phyloP scores from a whole-genome alignment of 257 asterid species.

The Avicennia marina region DNA sequence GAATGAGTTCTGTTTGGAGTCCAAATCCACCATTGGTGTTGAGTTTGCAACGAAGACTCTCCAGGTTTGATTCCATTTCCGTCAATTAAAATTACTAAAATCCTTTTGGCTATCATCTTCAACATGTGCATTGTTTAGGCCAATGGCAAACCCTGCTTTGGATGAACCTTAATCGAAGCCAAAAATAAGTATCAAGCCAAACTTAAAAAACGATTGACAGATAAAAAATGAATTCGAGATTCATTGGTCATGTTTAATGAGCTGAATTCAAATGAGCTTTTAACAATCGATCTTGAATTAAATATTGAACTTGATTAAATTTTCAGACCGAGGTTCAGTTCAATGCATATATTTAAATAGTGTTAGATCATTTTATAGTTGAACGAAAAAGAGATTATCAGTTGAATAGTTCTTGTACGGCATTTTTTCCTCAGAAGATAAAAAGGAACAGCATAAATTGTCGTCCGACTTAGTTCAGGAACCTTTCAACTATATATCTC shows the following conservation, averaged over 20 bases:
- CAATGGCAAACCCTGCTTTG: too few relatives aligned
- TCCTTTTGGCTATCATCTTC: too few relatives aligned
- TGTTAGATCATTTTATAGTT: not conserved
- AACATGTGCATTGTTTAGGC: not conserved
- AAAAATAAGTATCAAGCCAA: too few relatives aligned
- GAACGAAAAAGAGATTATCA: not conserved
- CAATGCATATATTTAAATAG: not conserved
- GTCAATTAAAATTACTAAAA: not conserved
- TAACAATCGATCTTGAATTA: too few relatives aligned
- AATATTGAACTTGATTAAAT: too few relatives aligned
- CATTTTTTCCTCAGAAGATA: not conserved
- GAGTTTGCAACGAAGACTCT: conserved; percentile 47
- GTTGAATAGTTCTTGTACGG: not conserved
- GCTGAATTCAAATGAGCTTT: too few relatives aligned
- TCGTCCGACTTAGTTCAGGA: not conserved
- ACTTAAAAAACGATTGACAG: too few relatives aligned
- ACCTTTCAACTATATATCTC: not conserved
- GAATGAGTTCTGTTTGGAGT: conserved; percentile 42
- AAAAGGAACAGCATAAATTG: not conserved
- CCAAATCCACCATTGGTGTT: conserved; percentile 48
- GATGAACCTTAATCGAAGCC: too few relatives aligned
- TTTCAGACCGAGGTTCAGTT: not conserved
- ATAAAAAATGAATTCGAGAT: too few relatives aligned
- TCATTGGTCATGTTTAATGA: too few relatives aligned
- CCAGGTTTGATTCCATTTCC: conserved; percentile 22